Conservation (phyloP, 164 flowering plant genomes). For the Chloranthus sessilifolius region DNA sequence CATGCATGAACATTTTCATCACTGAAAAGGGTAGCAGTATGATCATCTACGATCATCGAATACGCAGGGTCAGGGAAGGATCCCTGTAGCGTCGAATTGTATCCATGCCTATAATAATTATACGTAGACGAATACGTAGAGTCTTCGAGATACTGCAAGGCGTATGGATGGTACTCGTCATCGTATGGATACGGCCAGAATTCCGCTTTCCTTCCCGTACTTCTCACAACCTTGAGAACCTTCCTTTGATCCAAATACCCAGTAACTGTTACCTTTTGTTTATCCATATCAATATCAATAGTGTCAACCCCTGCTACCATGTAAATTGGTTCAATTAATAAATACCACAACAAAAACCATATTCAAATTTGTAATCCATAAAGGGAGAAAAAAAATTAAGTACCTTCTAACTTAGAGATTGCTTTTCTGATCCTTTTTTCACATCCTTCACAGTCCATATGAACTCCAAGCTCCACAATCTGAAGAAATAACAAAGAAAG, state of each 20-base stretch:
- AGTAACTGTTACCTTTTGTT: conserved; percentile 71
- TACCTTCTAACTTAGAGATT: conserved; percentile 57
- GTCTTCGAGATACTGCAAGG: conserved; percentile 54
- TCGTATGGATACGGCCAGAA: conserved; percentile 79
- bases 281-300: conserved; percentile 66
- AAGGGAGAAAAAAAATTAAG: conserved; percentile 32
- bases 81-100: conserved; percentile 49
- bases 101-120: conserved; percentile 65
- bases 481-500: conserved; percentile 10
- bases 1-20: conserved; percentile 85
- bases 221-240: conserved; percentile 63
- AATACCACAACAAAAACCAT: background rate
- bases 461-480: conserved; percentile 75
- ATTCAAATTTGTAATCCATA: conserved; percentile 50
- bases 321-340: background rate
- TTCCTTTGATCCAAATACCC: conserved; percentile 59
- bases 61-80: conserved; percentile 50
- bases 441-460: conserved; percentile 79
- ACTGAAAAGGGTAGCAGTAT: conserved; percentile 42
- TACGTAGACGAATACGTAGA: conserved; percentile 46
- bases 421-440: conserved; percentile 60
- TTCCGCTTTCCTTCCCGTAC: conserved; percentile 68
- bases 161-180: conserved; percentile 58
- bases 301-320: conserved; percentile 53
- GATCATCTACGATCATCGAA: conserved; percentile 36